phyloP scores from a whole-genome alignment of 1,284 basidiomycete genomes.

The Moesziomyces globuligerus region DNA sequence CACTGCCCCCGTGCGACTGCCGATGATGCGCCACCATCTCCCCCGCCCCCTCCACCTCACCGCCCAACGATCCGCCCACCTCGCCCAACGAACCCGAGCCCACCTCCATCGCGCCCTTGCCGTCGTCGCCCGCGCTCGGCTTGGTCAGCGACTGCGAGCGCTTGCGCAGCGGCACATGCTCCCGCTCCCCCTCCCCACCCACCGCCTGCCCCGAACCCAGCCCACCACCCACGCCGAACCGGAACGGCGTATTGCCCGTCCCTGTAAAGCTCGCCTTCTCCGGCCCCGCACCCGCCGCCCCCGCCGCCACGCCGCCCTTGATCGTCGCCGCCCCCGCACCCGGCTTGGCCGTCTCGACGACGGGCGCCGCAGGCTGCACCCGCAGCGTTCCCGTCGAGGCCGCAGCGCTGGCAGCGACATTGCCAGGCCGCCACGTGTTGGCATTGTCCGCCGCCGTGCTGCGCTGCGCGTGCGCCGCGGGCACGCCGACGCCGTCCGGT shows the following conservation, averaged over 20 bases:
- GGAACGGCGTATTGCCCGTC: slow-evolving; percentile 59
- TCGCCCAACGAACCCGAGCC: slow-evolving; percentile 21
- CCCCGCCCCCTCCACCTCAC: not conserved
- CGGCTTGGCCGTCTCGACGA: not conserved
- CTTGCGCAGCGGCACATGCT: slow-evolving; percentile 18
- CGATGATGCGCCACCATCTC: slow-evolving; percentile 37
- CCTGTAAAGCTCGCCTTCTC: slow-evolving; percentile 58
- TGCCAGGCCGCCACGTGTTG: slow-evolving; percentile 13
- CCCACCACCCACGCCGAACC: slow-evolving; percentile 59
- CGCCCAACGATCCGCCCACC: not conserved
- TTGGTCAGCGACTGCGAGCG: slow-evolving; percentile 37
- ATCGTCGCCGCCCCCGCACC: slow-evolving; percentile 3
- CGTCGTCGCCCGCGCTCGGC: slow-evolving; percentile 11
- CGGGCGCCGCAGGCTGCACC: not conserved
- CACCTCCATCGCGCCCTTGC: too few relatives aligned
- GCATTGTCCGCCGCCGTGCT: slow-evolving; percentile 9
- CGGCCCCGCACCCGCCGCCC: slow-evolving; percentile 3
- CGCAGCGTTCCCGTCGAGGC: slow-evolving; percentile 9
- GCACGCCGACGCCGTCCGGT: too few relatives aligned
- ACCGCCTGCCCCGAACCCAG: slow-evolving; percentile 4
- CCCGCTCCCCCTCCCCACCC: slow-evolving; percentile 4
- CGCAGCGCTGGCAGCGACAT: slow-evolving; percentile 14
- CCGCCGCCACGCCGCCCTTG: too few relatives aligned
- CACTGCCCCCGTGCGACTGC: slow-evolving; percentile 47
- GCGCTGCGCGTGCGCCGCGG: slow-evolving; percentile 10